Conservation (phyloP, 2,329 filamentous ascomycete genomes). For the Hymenotorrendiella dingleyae region DNA sequence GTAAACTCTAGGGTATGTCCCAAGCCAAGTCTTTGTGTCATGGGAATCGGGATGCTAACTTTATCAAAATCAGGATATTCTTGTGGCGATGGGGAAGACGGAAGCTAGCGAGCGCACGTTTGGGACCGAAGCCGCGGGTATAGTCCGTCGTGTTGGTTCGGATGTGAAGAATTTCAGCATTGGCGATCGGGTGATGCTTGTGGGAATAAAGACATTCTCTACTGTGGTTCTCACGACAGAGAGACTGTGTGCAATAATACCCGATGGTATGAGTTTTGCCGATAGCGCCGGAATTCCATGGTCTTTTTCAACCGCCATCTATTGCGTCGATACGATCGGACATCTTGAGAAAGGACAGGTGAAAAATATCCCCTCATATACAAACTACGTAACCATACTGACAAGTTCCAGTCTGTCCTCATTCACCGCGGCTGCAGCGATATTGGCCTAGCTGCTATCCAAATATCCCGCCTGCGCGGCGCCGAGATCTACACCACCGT, state of each 20-base stretch:
- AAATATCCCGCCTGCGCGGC: conserved; percentile 22
- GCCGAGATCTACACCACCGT: conserved; percentile 26
- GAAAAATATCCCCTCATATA: too few relatives aligned
- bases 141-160: conserved; percentile 22
- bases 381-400: too few relatives aligned
- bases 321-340: conserved; percentile 13
- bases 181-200: conserved; percentile 22
- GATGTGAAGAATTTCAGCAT: conserved; percentile 15
- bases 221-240: neutral
- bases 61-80: too few relatives aligned
- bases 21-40: too few relatives aligned
- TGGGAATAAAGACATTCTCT: neutral
- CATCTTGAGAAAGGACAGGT: conserved; percentile 13
- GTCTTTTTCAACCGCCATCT: conserved; percentile 14
- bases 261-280: conserved; percentile 14
- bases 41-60: too few relatives aligned
- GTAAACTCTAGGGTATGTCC: conserved; percentile 21
- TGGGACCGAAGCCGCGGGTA: conserved; percentile 23
- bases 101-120: conserved; percentile 10
- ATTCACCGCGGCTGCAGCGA: conserved; percentile 28
- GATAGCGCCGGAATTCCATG: conserved; percentile 13
- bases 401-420: conserved; percentile 28
- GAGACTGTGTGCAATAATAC: conserved; percentile 18
- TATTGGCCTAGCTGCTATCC: conserved; percentile 30
- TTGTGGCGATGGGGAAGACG: conserved; percentile 18